phyloP scores from a whole-genome alignment of 257 asterid genomes.

The Paraleonurus japonicus region DNA sequence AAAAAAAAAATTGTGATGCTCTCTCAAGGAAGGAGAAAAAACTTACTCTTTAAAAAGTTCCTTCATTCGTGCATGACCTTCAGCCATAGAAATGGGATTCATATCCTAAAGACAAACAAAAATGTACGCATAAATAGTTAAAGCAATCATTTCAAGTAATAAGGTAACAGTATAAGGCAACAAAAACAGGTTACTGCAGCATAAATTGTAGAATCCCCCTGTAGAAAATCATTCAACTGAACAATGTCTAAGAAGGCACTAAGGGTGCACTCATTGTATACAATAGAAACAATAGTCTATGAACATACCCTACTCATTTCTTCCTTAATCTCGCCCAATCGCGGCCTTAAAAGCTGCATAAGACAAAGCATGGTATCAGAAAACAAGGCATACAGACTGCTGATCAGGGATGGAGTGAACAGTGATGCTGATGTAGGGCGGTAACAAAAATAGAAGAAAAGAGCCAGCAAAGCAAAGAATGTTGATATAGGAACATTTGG shows the following conservation, averaged over 20 bases:
- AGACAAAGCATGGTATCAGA: slow-evolving; percentile 14
- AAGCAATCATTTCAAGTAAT: slow-evolving; percentile 6
- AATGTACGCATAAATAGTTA: slow-evolving; percentile 10
- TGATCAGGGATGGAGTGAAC: background rate
- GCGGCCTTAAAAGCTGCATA: slow-evolving; percentile 79
- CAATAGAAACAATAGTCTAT: slow-evolving; percentile 23
- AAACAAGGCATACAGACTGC: background rate
- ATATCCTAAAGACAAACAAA: slow-evolving; percentile 49
- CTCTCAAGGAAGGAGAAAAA: slow-evolving; percentile 23
- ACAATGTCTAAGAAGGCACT: background rate
- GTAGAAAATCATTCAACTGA: slow-evolving; percentile 3
- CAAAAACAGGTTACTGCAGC: slow-evolving; percentile 6
- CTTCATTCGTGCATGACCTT: slow-evolving; percentile 65
- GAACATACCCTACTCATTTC: slow-evolving; percentile 68
- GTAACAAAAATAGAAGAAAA: background rate
- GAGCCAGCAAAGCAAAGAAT: background rate
- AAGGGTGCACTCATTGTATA: background rate
- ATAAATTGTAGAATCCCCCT: slow-evolving; percentile 22
- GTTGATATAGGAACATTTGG: background rate
- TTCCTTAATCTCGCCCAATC: slow-evolving; percentile 64
- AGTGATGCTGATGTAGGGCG: background rate
- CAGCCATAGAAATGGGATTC: slow-evolving; percentile 77
- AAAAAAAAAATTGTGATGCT: background rate
- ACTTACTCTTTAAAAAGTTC: slow-evolving; percentile 62
- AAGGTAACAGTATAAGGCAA: background rate